Percentiles rank a stretch among this genome's conserved stretches.
These are phyloP conservation scores for Exophiala viscosa DNA, from an alignment of 2,329 filamentous ascomycete genomes.

Conservation along the genomic window DNA sequence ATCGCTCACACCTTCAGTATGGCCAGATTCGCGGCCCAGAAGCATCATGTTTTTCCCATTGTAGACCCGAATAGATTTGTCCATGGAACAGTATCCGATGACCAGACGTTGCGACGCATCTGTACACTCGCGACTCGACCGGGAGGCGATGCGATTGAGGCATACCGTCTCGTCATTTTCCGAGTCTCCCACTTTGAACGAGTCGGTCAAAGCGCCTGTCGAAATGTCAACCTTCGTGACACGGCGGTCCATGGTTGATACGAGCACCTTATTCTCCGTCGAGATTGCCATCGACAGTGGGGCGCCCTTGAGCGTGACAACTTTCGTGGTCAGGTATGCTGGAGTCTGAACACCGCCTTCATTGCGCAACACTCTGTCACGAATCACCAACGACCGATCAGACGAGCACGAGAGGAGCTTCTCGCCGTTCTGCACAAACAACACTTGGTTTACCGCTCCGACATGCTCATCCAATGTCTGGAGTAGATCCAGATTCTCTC, in stretches of 20 bases:
- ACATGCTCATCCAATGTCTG: slow-evolving; percentile 92
- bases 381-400: slow-evolving; percentile 80
- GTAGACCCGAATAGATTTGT: slow-evolving; percentile 92
- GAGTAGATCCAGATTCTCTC: slow-evolving; percentile 66
- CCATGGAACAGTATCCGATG: slow-evolving; percentile 85
- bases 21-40: slow-evolving; percentile 86
- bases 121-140: slow-evolving; percentile 40
- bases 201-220: slow-evolving; percentile 65
- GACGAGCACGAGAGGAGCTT: slow-evolving; percentile 80
- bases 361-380: slow-evolving; percentile 68
- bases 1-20: slow-evolving; percentile 89
- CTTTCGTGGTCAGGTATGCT: slow-evolving; percentile 72
- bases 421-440: slow-evolving; percentile 68
- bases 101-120: slow-evolving; percentile 57
- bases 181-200: slow-evolving; percentile 79
- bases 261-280: slow-evolving; percentile 55
- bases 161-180: slow-evolving; percentile 77
- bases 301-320: slow-evolving; percentile 79
- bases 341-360: slow-evolving; percentile 52
- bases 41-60: slow-evolving; percentile 72
- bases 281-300: slow-evolving; percentile 78
- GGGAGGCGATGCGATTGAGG: slow-evolving; percentile 69
- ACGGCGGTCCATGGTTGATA: slow-evolving; percentile 61
- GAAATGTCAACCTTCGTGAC: slow-evolving; percentile 59
- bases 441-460: slow-evolving; percentile 73